Percentiles rank a stretch among this genome's conserved stretches.
These are phyloP conservation scores for Flaveria brownii DNA, from an alignment of 129 eudicot genomes.

Conservation along the genomic window DNA sequence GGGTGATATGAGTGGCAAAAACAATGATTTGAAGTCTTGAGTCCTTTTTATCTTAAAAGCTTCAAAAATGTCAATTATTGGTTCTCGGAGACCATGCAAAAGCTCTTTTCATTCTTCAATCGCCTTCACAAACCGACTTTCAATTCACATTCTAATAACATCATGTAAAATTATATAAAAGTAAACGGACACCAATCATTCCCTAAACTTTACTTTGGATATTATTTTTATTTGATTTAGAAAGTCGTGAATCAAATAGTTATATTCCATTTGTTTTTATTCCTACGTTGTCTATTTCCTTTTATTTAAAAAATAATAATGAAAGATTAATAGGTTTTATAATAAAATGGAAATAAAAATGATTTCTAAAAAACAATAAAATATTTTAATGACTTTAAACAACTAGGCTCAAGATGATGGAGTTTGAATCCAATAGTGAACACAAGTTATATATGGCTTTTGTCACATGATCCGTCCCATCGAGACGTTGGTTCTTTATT, in stretches of 20 bases:
- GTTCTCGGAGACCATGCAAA: constrained; percentile 45
- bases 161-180: constrained; percentile 9
- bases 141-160: constrained; percentile 27
- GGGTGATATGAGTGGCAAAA: constrained; percentile 31
- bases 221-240: constrained; percentile 11
- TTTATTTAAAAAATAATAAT: no score
- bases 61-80: constrained; percentile 34
- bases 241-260: constrained; percentile 20
- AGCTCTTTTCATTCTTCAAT: constrained; percentile 40
- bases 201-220: constrained; percentile 31
- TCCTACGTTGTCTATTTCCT: no score
- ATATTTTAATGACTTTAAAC: no score
- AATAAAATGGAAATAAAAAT: no score
- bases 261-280: constrained; percentile 28
- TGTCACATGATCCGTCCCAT: no score
- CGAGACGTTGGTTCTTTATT: no score
- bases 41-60: constrained; percentile 40
- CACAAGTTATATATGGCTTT: no score
- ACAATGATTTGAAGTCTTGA: constrained; percentile 38
- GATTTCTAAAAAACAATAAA: no score
- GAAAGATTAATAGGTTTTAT: no score
- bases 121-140: constrained; percentile 33
- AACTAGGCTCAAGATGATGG: no score
- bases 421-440: no score
- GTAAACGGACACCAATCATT: constrained; percentile 32